Evolutionary conservation across 2,329 filamentous ascomycete genomes (phyloP), one percentile per base, ranked within the genome.

Genomic region (Leptosphaerulina australis): DNA sequence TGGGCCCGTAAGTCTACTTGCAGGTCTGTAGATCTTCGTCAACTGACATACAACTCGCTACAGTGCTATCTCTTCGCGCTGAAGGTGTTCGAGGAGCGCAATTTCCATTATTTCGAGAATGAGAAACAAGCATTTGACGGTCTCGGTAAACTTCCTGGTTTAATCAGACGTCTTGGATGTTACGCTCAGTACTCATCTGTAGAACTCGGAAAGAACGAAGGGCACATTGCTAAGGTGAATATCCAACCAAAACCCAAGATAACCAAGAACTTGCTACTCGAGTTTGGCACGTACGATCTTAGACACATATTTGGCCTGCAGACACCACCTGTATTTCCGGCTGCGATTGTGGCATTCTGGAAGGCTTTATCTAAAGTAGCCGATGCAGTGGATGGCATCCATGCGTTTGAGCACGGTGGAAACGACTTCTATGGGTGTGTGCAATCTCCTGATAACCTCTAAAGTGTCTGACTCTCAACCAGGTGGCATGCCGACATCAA

Each of bases 401-500:
- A 71, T 44, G 38, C 62, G 6, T 28, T 59, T 3, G 46, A 53
- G 15, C 40, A 31, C 3, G 21, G 26, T 9, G 29, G 26, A 11
- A 39, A 12, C 7, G 34, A 46, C 8, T 46, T 26, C 21, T 29
- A 40, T 35, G 43, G 43, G 40, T 50, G 44, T 24, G 36, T 31
- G 14, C 11, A 8, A 21, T 34, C 2, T 25, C 24, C 6, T 25
- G 6, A 11, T 11, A 25, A 11, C 11, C 24, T 25, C 24, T 33
- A 17, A n/a, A 38, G 20, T 18, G 41, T 4, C 35, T 31, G n/a
- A 51, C 20, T 2, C 24, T 1, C 1, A 24, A 3, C n/a, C 18
- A 76, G 73, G 1, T 76, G 72, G 70, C 74, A 77, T 52, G 66
- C 67, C 8, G 76, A 78, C 63, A 62, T 78, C 44, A 78, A 78